A percentile compares a stretch with the other conserved stretches of the same genome.
These are phyloP conservation scores for Fusarium sp. DNA, from an alignment of 2,329 filamentous ascomycete species.

Conservation along the genomic window DNA sequence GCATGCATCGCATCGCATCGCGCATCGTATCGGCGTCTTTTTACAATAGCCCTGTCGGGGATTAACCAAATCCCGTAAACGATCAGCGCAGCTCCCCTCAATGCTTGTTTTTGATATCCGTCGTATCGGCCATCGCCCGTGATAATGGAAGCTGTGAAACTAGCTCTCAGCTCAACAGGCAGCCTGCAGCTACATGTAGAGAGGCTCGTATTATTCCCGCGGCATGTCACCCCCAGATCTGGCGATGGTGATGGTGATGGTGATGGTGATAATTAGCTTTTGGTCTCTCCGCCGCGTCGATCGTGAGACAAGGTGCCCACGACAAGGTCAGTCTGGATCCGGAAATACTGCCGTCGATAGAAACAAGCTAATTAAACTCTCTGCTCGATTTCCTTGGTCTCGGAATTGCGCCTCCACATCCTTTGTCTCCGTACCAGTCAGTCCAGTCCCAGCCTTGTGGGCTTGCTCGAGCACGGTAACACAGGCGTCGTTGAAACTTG, in stretches of 20 bases:
- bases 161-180: slow-evolving; percentile 11
- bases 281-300: slow-evolving; percentile 5
- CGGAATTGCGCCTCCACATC: slow-evolving; percentile 31
- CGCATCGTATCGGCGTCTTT: slow-evolving; percentile 25
- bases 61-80: slow-evolving; percentile 25
- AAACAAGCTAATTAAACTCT: slow-evolving; percentile 21
- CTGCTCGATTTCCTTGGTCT: slow-evolving; percentile 16
- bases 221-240: background rate
- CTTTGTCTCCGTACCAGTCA: background rate
- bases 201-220: slow-evolving; percentile 21
- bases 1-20: slow-evolving; percentile 12
- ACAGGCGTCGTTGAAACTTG: background rate
- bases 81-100: slow-evolving; percentile 24
- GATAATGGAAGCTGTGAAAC: slow-evolving; percentile 26
- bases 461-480: background rate
- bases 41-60: slow-evolving; percentile 21
- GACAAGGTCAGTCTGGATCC: slow-evolving; percentile 19
- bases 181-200: slow-evolving; percentile 7
- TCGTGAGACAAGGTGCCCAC: slow-evolving; percentile 15
- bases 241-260: no score
- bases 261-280: no score
- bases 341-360: slow-evolving; percentile 26
- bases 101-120: slow-evolving; percentile 10
- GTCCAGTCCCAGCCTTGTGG: slow-evolving; percentile 33
- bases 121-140: slow-evolving; percentile 37